These are phyloP conservation scores for Sisymbrium irio DNA, from an alignment of 345 rosid genomes.

Conservation along the genomic window DNA sequence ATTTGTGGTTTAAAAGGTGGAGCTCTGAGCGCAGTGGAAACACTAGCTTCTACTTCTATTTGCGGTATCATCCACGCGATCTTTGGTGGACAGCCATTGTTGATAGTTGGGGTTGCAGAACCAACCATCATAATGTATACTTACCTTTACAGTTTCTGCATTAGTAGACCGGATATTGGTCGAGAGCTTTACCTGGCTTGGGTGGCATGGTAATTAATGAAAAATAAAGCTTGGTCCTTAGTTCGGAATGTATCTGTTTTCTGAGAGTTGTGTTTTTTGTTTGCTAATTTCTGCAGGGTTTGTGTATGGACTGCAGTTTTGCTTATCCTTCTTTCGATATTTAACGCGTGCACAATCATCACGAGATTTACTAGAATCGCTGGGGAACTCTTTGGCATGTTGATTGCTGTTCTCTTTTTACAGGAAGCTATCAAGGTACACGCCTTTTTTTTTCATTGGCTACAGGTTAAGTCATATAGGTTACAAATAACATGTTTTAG, in stretches of 20 bases:
- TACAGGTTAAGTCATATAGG: neutral
- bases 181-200: constrained; percentile 63
- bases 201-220: constrained; percentile 67
- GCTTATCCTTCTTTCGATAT: constrained; percentile 63
- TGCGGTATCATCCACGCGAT: constrained; percentile 78
- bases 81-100: constrained; percentile 82
- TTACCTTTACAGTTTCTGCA: constrained; percentile 68
- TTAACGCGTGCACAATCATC: constrained; percentile 60
- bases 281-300: constrained; percentile 45
- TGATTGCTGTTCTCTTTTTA: constrained; percentile 71
- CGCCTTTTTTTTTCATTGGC: neutral
- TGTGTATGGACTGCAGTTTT: constrained; percentile 72
- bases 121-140: constrained; percentile 89
- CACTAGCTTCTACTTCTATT: constrained; percentile 74
- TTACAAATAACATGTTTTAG: neutral
- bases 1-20: constrained; percentile 42
- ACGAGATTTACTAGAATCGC: constrained; percentile 68
- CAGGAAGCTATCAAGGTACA: constrained; percentile 80
- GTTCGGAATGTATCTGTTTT: neutral
- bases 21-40: constrained; percentile 69
- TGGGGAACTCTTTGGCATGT: constrained; percentile 78
- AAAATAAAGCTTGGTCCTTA: neutral
- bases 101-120: constrained; percentile 86
- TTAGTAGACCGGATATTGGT: constrained; percentile 56
- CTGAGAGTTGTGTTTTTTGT: neutral